Percentiles rank a stretch among this genome's conserved stretches.
phyloP scores from a whole-genome alignment of 768 basidiomycete species.

The Chalciporus sphaerocephalus region DNA sequence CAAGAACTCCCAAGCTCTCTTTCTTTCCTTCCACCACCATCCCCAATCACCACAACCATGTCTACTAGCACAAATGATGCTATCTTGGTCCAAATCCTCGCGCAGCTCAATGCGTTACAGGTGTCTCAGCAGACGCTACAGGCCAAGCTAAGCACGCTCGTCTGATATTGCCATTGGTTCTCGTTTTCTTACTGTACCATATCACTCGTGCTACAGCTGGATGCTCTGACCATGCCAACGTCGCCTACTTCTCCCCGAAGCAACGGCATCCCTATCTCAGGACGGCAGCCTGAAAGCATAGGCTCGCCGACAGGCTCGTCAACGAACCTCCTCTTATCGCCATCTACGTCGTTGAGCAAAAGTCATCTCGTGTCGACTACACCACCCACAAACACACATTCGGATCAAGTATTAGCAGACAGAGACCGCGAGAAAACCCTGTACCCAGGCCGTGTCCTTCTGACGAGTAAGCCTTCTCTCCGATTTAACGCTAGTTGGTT shows the following conservation, averaged over 20 bases:
- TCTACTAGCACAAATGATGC: conserved; percentile 41
- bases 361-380: conserved; percentile 28
- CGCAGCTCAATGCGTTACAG: conserved; percentile 66
- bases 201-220: conserved; percentile 39
- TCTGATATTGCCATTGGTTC: not conserved
- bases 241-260: conserved; percentile 18
- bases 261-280: conserved; percentile 28
- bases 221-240: conserved; percentile 37
- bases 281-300: conserved; percentile 9
- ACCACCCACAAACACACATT: conserved; percentile 14
- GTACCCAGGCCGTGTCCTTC: conserved; percentile 78
- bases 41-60: conserved; percentile 14
- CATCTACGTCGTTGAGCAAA: conserved; percentile 26
- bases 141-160: conserved; percentile 54
- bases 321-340: conserved; percentile 26
- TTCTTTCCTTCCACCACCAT: conserved; percentile 12
- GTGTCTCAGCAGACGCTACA: conserved; percentile 73
- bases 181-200: conserved; percentile 1
- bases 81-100: conserved; percentile 66
- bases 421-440: conserved; percentile 69
- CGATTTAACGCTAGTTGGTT: not conserved
- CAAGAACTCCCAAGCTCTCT: not conserved
- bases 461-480: conserved; percentile 63
- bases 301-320: conserved; percentile 26
- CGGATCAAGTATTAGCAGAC: conserved; percentile 34